These are phyloP conservation scores for Saposhnikovia divaricata DNA, from an alignment of 129 eudicot species.

Conservation along the genomic window DNA sequence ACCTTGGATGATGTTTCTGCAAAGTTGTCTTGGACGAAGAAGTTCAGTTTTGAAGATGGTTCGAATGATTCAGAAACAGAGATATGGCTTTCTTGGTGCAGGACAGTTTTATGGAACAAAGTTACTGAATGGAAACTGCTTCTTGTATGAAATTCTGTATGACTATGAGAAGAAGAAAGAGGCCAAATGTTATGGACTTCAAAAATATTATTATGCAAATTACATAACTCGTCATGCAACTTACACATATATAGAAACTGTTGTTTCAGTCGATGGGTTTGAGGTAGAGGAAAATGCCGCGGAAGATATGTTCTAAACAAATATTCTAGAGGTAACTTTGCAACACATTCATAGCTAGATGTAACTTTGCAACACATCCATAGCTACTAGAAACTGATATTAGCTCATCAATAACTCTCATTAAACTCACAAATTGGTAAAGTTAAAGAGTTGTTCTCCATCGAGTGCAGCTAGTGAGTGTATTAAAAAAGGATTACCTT, in stretches of 20 bases:
- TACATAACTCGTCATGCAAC: neutral
- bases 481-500: too few relatives aligned
- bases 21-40: neutral
- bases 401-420: neutral
- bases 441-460: too few relatives aligned
- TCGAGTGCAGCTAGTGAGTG: too few relatives aligned
- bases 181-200: neutral
- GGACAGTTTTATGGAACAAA: neutral
- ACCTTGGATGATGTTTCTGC: neutral
- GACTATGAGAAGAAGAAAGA: neutral
- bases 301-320: neutral
- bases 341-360: neutral
- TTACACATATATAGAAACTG: neutral
- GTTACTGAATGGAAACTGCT: neutral
- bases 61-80: neutral
- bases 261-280: neutral
- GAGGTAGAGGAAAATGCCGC: neutral
- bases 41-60: neutral
- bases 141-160: neutral
- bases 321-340: neutral
- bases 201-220: too few relatives aligned
- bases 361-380: too few relatives aligned
- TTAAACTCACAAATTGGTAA: too few relatives aligned
- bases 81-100: neutral
- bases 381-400: neutral